Evolutionary conservation across 352 stramenopile genomes (phyloP).

Genomic region (Phytophthora colocasiae): DNA sequence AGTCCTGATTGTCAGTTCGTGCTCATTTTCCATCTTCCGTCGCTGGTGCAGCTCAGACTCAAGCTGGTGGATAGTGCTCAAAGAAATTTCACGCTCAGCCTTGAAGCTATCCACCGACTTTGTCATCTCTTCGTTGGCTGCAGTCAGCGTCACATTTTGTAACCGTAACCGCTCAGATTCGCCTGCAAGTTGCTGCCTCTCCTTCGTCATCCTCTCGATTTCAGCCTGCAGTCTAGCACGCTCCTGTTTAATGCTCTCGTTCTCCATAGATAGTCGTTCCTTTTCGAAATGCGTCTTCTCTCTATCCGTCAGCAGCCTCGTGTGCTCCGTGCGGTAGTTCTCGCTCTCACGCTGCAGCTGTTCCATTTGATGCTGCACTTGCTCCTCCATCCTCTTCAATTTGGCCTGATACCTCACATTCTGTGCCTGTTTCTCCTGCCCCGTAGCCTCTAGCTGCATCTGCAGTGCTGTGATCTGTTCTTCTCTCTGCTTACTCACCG

Average conservation of each 20-base stretch:
- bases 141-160: conserved; percentile 62
- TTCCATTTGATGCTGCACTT: conserved; percentile 59
- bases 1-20: conserved; percentile 46
- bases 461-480: conserved; percentile 49
- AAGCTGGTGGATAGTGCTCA: conserved; percentile 54
- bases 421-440: conserved; percentile 53
- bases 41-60: conserved; percentile 56
- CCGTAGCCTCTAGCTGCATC: conserved; percentile 45
- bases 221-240: conserved; percentile 51
- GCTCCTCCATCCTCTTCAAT: conserved; percentile 68
- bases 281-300: conserved; percentile 69
- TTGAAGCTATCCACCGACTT: conserved; percentile 60
- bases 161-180: conserved; percentile 54
- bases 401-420: conserved; percentile 57
- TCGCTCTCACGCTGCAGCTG: conserved; percentile 62
- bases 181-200: conserved; percentile 53
- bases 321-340: conserved; percentile 61
- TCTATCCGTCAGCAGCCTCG: conserved; percentile 51
- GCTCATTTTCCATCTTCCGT: conserved; percentile 47
- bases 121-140: conserved; percentile 60
- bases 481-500: conserved; percentile 48
- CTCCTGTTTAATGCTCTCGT: conserved; percentile 61
- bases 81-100: conserved; percentile 47
- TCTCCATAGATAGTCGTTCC: conserved; percentile 56
- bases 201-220: conserved; percentile 54